phyloP scores from a whole-genome alignment of 2,329 filamentous ascomycete genomes.

The Penicillium frequentans region DNA sequence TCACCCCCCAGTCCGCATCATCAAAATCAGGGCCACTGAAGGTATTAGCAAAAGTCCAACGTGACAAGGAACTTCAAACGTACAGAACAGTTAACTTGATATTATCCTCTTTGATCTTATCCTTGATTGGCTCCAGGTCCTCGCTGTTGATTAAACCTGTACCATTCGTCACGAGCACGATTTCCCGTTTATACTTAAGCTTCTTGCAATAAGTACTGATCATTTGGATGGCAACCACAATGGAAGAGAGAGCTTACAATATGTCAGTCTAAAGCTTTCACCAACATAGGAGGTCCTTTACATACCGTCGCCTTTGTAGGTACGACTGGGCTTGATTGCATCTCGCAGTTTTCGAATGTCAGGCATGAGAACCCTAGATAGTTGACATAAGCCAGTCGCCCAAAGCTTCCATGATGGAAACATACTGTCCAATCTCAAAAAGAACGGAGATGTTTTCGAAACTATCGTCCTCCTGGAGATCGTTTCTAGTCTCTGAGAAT shows the following conservation, averaged over 20 bases:
- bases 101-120: constrained; percentile 70
- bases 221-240: constrained; percentile 84
- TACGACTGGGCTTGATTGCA: constrained; percentile 66
- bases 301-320: constrained; percentile 70
- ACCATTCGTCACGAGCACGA: constrained; percentile 84
- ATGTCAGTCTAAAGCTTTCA: constrained; percentile 15
- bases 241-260: constrained; percentile 67
- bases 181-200: constrained; percentile 76
- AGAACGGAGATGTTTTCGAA: constrained; percentile 83
- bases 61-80: constrained; percentile 35
- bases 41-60: constrained; percentile 22
- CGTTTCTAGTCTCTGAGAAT: constrained; percentile 62
- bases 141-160: constrained; percentile 70
- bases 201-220: constrained; percentile 77
- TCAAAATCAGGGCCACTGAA: constrained; percentile 87
- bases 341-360: constrained; percentile 66
- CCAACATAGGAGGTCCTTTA: background rate
- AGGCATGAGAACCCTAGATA: constrained; percentile 61
- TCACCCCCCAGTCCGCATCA: constrained; percentile 82
- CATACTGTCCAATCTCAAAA: constrained; percentile 61
- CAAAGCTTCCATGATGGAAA: constrained; percentile 21
- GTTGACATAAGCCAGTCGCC: background rate
- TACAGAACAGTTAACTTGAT: constrained; percentile 80
- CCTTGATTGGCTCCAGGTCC: constrained; percentile 67
- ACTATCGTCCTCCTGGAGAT: constrained; percentile 64